phyloP scores from a whole-genome alignment of 495 filamentous ascomycete genomes.

The Hypoxylon fragiforme region DNA sequence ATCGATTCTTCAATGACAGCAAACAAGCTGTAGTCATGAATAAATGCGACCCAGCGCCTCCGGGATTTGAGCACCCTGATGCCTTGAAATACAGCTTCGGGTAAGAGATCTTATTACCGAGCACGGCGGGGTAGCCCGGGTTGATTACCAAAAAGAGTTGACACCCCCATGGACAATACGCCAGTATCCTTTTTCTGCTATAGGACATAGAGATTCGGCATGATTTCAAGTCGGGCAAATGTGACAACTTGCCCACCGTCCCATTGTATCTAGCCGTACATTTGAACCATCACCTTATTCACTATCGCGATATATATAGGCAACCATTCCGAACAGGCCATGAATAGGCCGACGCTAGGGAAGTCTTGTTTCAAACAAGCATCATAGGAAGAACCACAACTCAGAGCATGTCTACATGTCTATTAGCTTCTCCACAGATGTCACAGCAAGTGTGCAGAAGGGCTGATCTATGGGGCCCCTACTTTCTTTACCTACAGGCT shows the following conservation, averaged over 20 bases:
- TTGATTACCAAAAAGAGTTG: background rate
- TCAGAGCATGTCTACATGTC: background rate
- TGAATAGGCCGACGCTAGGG: background rate
- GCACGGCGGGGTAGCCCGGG: background rate
- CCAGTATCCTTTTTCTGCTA: background rate
- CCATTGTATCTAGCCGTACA: no score
- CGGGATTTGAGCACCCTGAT: slow-evolving; percentile 11
- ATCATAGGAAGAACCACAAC: no score
- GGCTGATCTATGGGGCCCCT: no score
- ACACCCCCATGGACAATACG: background rate
- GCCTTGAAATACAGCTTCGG: background rate
- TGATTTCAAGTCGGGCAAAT: background rate
- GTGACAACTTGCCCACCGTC: background rate
- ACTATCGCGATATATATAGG: background rate
- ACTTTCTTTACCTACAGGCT: no score
- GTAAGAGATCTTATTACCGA: background rate
- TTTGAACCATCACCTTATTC: no score
- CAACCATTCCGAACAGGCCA: background rate
- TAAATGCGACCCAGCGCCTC: slow-evolving; percentile 8
- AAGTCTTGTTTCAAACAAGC: background rate
- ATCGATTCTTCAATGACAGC: background rate
- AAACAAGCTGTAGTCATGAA: slow-evolving; percentile 3
- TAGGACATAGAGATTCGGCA: background rate
- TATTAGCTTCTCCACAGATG: background rate
- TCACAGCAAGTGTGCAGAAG: background rate